Percentiles rank a stretch among this genome's conserved stretches.
These are phyloP conservation scores for Hirsutella rhossiliensis DNA, from an alignment of 2,329 filamentous ascomycete species.

Conservation along the genomic window DNA sequence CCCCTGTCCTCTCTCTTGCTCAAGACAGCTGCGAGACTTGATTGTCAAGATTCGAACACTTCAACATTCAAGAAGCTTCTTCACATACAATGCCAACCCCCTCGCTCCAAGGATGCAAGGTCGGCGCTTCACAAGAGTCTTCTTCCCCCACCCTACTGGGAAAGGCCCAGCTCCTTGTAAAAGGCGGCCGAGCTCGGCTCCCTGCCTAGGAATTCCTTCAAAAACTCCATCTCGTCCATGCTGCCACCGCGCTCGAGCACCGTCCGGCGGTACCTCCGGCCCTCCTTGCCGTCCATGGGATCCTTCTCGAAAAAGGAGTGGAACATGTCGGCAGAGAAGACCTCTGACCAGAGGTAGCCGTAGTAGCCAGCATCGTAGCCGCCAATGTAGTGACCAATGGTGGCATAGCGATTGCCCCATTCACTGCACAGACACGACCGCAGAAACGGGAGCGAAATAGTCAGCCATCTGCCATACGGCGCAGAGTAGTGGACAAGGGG, in stretches of 20 bases:
- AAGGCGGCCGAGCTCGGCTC: constrained; percentile 70
- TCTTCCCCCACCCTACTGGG: not conserved
- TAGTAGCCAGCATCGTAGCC: constrained; percentile 84
- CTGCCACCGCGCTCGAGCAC: constrained; percentile 68
- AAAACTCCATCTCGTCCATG: constrained; percentile 68
- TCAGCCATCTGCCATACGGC: not conserved
- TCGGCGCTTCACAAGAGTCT: no score
- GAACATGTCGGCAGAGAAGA: constrained; percentile 83
- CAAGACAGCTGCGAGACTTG: no score
- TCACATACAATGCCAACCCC: no score
- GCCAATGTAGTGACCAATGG: constrained; percentile 71
- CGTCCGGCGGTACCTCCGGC: constrained; percentile 63
- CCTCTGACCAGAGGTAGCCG: constrained; percentile 60
- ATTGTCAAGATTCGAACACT: no score
- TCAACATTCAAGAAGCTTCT: no score
- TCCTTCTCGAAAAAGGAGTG: constrained; percentile 65
- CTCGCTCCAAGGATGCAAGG: no score
- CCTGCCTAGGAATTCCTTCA: constrained; percentile 67
- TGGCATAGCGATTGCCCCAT: constrained; percentile 70
- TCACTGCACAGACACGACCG: constrained; percentile 25
- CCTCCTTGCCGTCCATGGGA: constrained; percentile 65
- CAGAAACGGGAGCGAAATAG: not conserved
- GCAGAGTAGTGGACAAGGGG: not conserved
- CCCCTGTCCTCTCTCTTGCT: no score
- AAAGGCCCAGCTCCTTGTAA: constrained; percentile 59